Evolutionary conservation across 169 alveolate species (phyloP).

Genomic region (Babesia microti): DNA sequence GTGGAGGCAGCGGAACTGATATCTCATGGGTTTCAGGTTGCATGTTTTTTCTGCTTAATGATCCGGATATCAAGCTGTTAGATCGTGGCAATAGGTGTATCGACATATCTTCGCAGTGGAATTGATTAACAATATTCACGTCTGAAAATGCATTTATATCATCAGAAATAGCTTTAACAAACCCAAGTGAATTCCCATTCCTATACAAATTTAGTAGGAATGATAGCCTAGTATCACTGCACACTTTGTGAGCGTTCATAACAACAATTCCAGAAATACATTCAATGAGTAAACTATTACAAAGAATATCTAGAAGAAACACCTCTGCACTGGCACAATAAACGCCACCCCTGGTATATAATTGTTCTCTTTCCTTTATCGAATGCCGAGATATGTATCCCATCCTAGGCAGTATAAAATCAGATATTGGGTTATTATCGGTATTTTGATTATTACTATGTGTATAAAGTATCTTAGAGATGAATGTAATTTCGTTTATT

Average conservation of each 20-base stretch:
- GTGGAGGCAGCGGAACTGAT: conserved; percentile 7
- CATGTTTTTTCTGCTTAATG: conserved; percentile 13
- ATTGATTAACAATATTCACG: too few relatives aligned
- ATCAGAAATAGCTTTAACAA: conserved; percentile 39
- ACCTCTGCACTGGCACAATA: conserved; percentile 18
- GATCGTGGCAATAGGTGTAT: conserved; percentile 35
- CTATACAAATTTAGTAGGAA: conserved; percentile 30
- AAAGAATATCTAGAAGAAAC: conserved; percentile 27
- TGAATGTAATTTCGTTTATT: conserved; percentile 3
- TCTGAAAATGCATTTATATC: conserved; percentile 12
- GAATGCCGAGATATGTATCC: neutral
- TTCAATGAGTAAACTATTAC: conserved; percentile 28
- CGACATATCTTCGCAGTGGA: too few relatives aligned
- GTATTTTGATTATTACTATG: neutral
- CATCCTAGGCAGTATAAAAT: neutral
- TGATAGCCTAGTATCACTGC: conserved; percentile 35
- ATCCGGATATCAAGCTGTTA: conserved; percentile 9
- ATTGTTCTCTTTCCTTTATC: conserved; percentile 25
- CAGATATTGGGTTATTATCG: neutral
- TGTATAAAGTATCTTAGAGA: neutral
- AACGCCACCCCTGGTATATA: conserved; percentile 37
- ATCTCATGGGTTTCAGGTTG: conserved; percentile 45
- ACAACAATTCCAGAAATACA: conserved; percentile 25
- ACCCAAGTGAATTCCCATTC: conserved; percentile 23
- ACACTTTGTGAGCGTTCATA: conserved; percentile 40